phyloP scores from a whole-genome alignment of 768 basidiomycete species.

The Phanerochaete carnosa region DNA sequence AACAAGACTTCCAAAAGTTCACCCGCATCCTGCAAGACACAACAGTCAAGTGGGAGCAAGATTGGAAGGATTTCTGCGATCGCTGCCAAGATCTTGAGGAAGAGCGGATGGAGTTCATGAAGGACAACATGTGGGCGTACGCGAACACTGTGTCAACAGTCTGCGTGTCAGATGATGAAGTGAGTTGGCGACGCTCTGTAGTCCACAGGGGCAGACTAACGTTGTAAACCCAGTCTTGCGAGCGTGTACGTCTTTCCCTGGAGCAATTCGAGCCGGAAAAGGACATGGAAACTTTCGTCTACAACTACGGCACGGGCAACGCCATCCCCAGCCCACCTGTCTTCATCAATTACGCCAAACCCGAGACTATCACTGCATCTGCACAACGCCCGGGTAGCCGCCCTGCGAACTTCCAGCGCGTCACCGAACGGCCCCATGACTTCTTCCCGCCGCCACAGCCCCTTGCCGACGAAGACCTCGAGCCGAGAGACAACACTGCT shows the following conservation, averaged over 20 bases:
- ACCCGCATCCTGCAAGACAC: conserved; percentile 78
- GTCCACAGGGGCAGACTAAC: background rate
- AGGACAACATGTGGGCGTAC: conserved; percentile 94
- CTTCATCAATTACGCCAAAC: conserved; percentile 79
- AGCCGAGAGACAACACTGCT: conserved; percentile 53
- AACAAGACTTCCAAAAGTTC: conserved; percentile 90
- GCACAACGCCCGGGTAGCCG: conserved; percentile 55
- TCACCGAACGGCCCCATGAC: conserved; percentile 33
- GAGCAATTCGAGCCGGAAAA: conserved; percentile 86
- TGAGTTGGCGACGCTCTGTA: conserved; percentile 31
- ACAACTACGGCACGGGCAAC: conserved; percentile 83
- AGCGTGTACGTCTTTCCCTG: conserved; percentile 78
- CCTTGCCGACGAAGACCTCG: conserved; percentile 39
- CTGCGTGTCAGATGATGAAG: conserved; percentile 95
- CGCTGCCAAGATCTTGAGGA: conserved; percentile 95
- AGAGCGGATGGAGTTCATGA: conserved; percentile 90
- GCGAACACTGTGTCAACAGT: conserved; percentile 96
- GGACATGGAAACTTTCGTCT: conserved; percentile 89
- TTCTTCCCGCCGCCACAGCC: conserved; percentile 29
- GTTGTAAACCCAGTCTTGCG: conserved; percentile 69
- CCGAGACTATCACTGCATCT: conserved; percentile 60
- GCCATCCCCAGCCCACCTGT: conserved; percentile 84
- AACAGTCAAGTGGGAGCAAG: conserved; percentile 80
- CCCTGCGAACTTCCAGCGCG: conserved; percentile 49
- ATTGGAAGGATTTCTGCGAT: conserved; percentile 95